Percentiles rank a stretch among this genome's conserved stretches.
phyloP scores from a whole-genome alignment of 441 rosid genomes.

The Jatropha multifida region DNA sequence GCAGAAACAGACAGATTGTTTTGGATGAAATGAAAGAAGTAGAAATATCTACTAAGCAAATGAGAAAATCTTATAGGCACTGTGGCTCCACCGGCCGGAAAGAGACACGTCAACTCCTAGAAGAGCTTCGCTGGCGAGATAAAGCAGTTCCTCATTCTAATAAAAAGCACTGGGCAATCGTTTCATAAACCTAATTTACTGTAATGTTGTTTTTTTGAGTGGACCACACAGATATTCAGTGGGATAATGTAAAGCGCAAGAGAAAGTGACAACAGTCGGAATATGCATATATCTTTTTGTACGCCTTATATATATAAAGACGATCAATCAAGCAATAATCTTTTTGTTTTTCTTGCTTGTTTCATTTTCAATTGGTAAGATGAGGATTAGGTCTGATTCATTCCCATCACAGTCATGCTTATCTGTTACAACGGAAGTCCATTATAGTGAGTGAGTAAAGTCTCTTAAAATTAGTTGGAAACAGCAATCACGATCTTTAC shows the following conservation, averaged over 20 bases:
- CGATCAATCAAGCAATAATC: not conserved
- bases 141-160: slow-evolving; percentile 18
- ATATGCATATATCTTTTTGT: not conserved
- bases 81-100: slow-evolving; percentile 35
- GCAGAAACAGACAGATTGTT: slow-evolving; percentile 66
- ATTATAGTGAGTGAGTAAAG: not conserved
- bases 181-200: slow-evolving; percentile 14
- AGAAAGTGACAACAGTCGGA: not conserved
- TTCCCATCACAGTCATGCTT: not conserved
- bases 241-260: not conserved
- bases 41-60: slow-evolving; percentile 47
- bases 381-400: not conserved
- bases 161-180: slow-evolving; percentile 39
- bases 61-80: slow-evolving; percentile 37
- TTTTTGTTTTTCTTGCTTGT: not conserved
- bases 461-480: not conserved
- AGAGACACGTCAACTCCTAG: slow-evolving; percentile 34
- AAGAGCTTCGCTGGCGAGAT: slow-evolving; percentile 41
- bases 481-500: not conserved
- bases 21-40: slow-evolving; percentile 58
- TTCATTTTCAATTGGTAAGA: not conserved
- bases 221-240: not conserved
- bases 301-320: not conserved
- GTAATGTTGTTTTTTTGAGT: not conserved
- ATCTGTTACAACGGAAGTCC: not conserved